Evolutionary conservation across 441 rosid species (phyloP), one percentile per base, ranked within the genome.

Genomic region (Eugenia klotzschiana): DNA sequence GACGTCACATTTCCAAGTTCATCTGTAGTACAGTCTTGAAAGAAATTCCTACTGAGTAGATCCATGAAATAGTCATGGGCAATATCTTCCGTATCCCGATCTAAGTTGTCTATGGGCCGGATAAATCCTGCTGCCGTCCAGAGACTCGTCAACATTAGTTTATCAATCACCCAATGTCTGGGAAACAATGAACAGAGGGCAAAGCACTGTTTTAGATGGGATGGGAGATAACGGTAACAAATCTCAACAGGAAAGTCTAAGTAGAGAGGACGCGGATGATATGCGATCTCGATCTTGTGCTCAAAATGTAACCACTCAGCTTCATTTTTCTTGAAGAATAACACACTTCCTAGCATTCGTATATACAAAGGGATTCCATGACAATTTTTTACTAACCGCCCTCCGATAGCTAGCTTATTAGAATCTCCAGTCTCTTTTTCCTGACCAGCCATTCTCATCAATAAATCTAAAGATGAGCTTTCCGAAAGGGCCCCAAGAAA

Each of bases 401-500:
- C 7, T 7, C 37, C 22, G 1, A 14, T 3, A 14, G 4, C 2
- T 14, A 1, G 20, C 40, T 58, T 58, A 7, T 0, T 26, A 26
- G 11, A 3, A 27, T 27, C 3, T 58, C 22, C 1, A 27, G 5
- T 27, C 72, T 58, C 40, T 26, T 58, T 40, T 26, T 1, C 69
- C 20, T 13, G 8, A 0, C 33, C 6, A 25, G 69, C 69, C 69
- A 57, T 26, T 57, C 1, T 57, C 69, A 57, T 57, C 4, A 57
- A 57, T 26, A 57, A 57, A 26, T 57, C 20, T 12, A 13, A 0
- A 57, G 37, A 57, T 1, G 9, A 57, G 4, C 15, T 1, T 6
- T 0, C 1, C 7, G 0, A 1, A 57, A 26, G 69, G 69, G 5
- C 1, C 0, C 1, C 0, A 0, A 57, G 69, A 26, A 1, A 0